These are phyloP conservation scores for Phytopythium kandeliae DNA, from an alignment of 352 stramenopile species.

Conservation along the genomic window DNA sequence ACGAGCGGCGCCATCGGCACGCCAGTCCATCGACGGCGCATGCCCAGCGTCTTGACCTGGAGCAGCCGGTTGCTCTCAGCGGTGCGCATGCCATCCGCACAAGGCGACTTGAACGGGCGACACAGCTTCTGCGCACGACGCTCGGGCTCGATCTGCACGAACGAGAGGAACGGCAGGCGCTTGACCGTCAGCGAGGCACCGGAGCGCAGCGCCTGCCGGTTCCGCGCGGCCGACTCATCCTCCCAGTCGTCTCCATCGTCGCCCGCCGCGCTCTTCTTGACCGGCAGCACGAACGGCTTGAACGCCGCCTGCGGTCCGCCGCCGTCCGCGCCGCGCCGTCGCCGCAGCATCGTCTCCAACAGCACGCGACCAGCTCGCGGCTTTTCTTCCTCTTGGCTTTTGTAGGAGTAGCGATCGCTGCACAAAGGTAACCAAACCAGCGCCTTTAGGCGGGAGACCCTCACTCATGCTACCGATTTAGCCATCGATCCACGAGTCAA, in stretches of 20 bases:
- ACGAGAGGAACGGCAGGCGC: slow-evolving; percentile 76
- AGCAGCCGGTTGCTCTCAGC: slow-evolving; percentile 72
- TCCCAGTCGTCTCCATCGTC: slow-evolving; percentile 27
- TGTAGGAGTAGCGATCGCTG: no score
- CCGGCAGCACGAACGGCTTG: slow-evolving; percentile 74
- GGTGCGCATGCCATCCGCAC: slow-evolving; percentile 43
- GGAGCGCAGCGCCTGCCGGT: slow-evolving; percentile 44
- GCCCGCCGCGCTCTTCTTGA: slow-evolving; percentile 25
- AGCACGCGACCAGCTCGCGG: background rate
- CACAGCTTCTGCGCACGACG: slow-evolving; percentile 47
- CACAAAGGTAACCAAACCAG: no score
- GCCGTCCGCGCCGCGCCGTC: slow-evolving; percentile 13
- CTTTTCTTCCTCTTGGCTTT: no score
- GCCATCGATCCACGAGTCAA: no score
- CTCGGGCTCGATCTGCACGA: slow-evolving; percentile 61
- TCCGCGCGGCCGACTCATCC: slow-evolving; percentile 27
- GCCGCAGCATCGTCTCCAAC: slow-evolving; percentile 44
- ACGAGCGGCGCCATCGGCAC: slow-evolving; percentile 46
- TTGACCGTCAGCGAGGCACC: slow-evolving; percentile 61
- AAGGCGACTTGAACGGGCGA: slow-evolving; percentile 77
- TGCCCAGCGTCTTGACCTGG: slow-evolving; percentile 80
- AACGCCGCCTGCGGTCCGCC: slow-evolving; percentile 34
- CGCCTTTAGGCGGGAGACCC: no score
- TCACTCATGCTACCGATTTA: no score
- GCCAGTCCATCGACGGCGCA: slow-evolving; percentile 56